These are phyloP conservation scores for Macrophomina pseudophaseolina DNA, from an alignment of 2,329 filamentous ascomycete species.

Conservation along the genomic window DNA sequence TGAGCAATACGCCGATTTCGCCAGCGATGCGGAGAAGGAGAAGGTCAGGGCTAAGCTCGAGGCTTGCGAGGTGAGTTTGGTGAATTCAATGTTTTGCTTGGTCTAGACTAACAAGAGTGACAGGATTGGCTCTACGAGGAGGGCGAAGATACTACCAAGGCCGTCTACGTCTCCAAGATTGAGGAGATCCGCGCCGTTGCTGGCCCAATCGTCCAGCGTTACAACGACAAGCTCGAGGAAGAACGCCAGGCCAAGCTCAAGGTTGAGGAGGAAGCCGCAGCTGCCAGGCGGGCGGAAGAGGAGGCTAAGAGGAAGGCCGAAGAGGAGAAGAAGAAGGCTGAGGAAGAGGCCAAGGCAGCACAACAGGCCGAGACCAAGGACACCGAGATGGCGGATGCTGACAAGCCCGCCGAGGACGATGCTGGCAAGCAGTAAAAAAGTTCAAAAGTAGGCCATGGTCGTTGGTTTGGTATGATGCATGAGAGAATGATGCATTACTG, in stretches of 20 bases:
- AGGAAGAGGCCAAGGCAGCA: slow-evolving; percentile 72
- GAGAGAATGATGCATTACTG: slow-evolving; percentile 23
- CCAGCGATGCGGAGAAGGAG: slow-evolving; percentile 89
- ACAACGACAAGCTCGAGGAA: slow-evolving; percentile 91
- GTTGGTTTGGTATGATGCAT: slow-evolving; percentile 22
- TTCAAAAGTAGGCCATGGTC: slow-evolving; percentile 7
- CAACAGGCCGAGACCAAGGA: slow-evolving; percentile 52
- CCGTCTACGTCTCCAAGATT: slow-evolving; percentile 90
- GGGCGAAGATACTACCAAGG: slow-evolving; percentile 92
- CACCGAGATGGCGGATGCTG: slow-evolving; percentile 67
- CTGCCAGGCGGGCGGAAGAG: slow-evolving; percentile 66
- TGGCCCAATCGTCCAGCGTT: slow-evolving; percentile 89
- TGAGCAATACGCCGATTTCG: slow-evolving; percentile 86
- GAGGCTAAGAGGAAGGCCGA: slow-evolving; percentile 80
- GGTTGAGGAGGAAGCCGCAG: slow-evolving; percentile 68
- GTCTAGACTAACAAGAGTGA: slow-evolving; percentile 27
- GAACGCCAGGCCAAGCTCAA: slow-evolving; percentile 76
- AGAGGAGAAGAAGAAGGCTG: slow-evolving; percentile 69
- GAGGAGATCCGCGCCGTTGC: slow-evolving; percentile 92
- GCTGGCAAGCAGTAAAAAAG: slow-evolving; percentile 14
- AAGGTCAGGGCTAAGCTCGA: slow-evolving; percentile 85
- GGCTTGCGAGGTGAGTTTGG: slow-evolving; percentile 75
- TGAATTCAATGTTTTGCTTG: not conserved
- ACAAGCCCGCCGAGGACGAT: slow-evolving; percentile 44
- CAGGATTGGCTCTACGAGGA: slow-evolving; percentile 99